Conservation (phyloP, 2,329 filamentous ascomycete species). For the Colletotrichum nymphaeae region DNA sequence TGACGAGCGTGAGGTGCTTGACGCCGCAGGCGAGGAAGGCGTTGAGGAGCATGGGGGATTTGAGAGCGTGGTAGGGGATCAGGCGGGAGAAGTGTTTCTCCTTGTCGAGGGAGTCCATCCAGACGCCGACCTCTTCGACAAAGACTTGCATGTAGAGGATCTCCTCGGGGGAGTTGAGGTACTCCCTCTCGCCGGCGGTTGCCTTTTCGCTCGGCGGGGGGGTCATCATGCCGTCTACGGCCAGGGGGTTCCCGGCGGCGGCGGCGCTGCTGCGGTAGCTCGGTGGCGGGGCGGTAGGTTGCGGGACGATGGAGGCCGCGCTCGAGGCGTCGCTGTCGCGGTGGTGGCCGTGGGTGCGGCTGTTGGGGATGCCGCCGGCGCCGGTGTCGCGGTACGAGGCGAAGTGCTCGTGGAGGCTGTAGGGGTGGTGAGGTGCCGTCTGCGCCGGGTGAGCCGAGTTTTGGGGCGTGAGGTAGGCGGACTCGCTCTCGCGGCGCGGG, state of each 20-base stretch:
- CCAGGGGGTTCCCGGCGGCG: slow-evolving; percentile 40
- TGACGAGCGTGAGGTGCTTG: slow-evolving; percentile 80
- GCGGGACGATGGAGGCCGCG: slow-evolving; percentile 51
- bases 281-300: slow-evolving; percentile 46
- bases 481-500: slow-evolving; percentile 32
- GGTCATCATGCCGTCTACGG: slow-evolving; percentile 49
- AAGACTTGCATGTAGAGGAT: slow-evolving; percentile 93
- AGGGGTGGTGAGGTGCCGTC: slow-evolving; percentile 35
- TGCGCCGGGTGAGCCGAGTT: slow-evolving; percentile 44
- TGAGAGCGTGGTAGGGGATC: slow-evolving; percentile 84
- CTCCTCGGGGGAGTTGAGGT: slow-evolving; percentile 80
- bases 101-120: slow-evolving; percentile 94
- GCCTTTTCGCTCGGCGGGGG: slow-evolving; percentile 53
- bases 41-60: slow-evolving; percentile 88
- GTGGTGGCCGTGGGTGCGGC: slow-evolving; percentile 42
- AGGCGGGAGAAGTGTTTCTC: slow-evolving; percentile 87
- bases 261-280: slow-evolving; percentile 38
- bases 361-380: background rate
- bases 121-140: slow-evolving; percentile 87
- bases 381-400: slow-evolving; percentile 14
- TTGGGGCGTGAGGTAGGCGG: slow-evolving; percentile 40
- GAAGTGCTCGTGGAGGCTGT: slow-evolving; percentile 20
- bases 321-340: slow-evolving; percentile 52
- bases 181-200: slow-evolving; percentile 61
- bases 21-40: slow-evolving; percentile 91